phyloP scores from a whole-genome alignment of 306 rosid species.

The Herpetospermum pedunculosum region DNA sequence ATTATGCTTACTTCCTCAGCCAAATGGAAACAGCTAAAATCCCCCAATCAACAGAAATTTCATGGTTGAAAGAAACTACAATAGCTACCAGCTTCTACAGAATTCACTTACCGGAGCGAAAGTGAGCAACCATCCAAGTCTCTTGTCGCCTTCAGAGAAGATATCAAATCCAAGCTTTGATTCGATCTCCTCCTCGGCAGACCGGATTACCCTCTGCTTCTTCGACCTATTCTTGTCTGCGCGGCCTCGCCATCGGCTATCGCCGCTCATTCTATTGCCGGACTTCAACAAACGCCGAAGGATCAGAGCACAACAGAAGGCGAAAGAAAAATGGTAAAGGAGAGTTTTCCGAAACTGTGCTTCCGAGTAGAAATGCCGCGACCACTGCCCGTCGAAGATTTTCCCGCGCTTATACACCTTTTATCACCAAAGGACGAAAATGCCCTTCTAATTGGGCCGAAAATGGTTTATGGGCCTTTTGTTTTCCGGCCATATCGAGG shows the following conservation, averaged over 20 bases:
- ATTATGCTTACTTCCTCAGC: not conserved
- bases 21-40: not conserved
- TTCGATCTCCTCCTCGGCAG: constrained; percentile 83
- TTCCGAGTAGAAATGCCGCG: not conserved
- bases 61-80: not conserved
- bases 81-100: not conserved
- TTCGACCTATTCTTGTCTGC: constrained; percentile 29
- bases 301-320: not conserved
- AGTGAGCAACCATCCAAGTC: constrained; percentile 91
- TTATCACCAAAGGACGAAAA: not conserved
- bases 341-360: not conserved
- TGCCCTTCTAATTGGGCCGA: not conserved
- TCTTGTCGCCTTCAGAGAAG: constrained; percentile 75
- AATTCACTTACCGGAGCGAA: constrained; percentile 57
- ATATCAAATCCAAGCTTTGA: constrained; percentile 66
- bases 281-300: not conserved
- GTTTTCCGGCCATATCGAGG: not conserved
- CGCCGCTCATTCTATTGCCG: constrained; percentile 33
- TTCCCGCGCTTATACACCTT: not conserved
- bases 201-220: constrained; percentile 59
- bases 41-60: not conserved
- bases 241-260: constrained; percentile 39
- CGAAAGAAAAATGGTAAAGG: not conserved
- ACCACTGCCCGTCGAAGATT: not conserved
- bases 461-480: not conserved